Base-by-base conservation (phyloP, 2,329 filamentous ascomycete genomes). In the Thermomyces lanuginosus region DNA sequence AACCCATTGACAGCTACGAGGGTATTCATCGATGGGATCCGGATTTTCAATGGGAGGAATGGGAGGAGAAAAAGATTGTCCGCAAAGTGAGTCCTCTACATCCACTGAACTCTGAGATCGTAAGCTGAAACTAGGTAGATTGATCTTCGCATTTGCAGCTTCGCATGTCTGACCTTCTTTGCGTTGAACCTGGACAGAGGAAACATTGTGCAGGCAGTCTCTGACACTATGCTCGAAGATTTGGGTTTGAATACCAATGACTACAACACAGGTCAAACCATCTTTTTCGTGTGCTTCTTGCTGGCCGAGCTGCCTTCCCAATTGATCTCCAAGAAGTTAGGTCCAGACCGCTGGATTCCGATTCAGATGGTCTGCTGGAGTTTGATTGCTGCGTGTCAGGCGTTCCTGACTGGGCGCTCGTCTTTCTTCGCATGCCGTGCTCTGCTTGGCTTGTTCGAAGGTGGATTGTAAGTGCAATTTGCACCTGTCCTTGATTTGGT, bases 291-390 rank as follows among this genome's bases (percentile, higher is more conserved):
- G 5, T 55, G 45, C 28, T 68, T 69, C 41, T 40, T 69, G 7
- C 48, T 53, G 10, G 60, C 67, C 0, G 68, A 73, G 40, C 52
- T 76, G 1, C 71, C 71, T 0, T 72, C 67, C 0, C 69, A 75
- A 40, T 51, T 76, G 9, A 51, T 73, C 16, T 61, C 57, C 29
- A 69, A 74, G 43, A 69, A 58, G 57, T 43, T 68, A 28, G 69
- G 63, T 0, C 65, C 64, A 1, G 67, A 72, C 34, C 57, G 63
- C 14, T 72, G 66, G 64, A 64, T 69, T 19, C 66, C 66, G 0
- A 45, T 58, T 27, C 64, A 67, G 36, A 64, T 71, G 45, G 48
- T 53, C 4, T 45, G 39, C 5, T 53, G 49, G 44, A 46, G 43
- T 16, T 21, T 33, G 42, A 55, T 41, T 35, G 51, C 48, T 1